Base-by-base conservation (phyloP, 495 filamentous ascomycete genomes). In the Podospora pseudopauciseta region DNA sequence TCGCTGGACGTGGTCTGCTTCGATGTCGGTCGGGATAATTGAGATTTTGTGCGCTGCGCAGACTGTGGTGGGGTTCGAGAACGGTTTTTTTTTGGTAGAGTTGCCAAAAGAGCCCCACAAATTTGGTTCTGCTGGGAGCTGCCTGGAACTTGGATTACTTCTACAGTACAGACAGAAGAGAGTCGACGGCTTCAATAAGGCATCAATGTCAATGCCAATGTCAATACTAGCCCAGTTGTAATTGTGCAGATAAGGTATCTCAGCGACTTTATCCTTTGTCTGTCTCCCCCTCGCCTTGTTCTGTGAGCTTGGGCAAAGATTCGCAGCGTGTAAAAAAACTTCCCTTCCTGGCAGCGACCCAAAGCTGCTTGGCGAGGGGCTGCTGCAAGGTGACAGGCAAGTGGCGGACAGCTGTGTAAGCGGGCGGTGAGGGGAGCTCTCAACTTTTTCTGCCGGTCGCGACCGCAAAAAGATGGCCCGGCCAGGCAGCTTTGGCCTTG, bases 1-100 rank as follows among this genome's bases (percentile, higher is more conserved):
- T 64, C 74, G 74, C 65, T 67, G 68, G 69, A 60, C 28, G 23
- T 65, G 59, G 60, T 49, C 65, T 27, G 64, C 60, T 58, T 59
- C 55, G 58, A 64, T 68, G 67, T 70, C 57, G 72, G 67, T 70
- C 67, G 62, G 63, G 74, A 72, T 72, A 72, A 73, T 73, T 76
- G 70, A 75, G 73, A 76, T 76, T 77, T 76, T 77, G 75, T 75
- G 75, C 74, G 70, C 61, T 64, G 70, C 68, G 73, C 70, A 70
- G 71, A 70, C 67, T 44, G 65, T 76, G 75, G 75, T 77, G 75
- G 75, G 75, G 75, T 77, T 76, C 70, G 65, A 61, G 61, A 63
- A 60, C 23, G 65, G 63, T 26, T 30, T 69, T 30, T 30, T 69
- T 72, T 69, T 66, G 69, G 68, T 32, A 63, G 49, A 34, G 55